Percentiles rank a stretch among this genome's conserved stretches.
Evolutionary conservation across 2,329 filamentous ascomycete genomes (phyloP).

Genomic region (Venturia asperata): DNA sequence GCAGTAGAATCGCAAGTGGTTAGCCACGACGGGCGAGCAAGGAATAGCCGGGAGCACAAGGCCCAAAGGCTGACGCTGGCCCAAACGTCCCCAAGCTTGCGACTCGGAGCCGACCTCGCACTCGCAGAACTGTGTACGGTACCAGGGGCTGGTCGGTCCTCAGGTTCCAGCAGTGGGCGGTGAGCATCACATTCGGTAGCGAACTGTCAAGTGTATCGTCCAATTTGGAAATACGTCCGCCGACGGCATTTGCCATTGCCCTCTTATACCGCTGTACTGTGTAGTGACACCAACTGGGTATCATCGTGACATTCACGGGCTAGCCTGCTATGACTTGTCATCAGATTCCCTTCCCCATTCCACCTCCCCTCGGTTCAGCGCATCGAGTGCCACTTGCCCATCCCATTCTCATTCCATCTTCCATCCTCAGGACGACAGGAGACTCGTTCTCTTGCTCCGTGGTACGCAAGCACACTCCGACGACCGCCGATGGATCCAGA

Average conservation of each 20-base stretch:
- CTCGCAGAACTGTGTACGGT: not conserved
- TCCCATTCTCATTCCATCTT: not conserved
- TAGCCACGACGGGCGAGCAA: not conserved
- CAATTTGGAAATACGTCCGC: not conserved
- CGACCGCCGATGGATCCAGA: not conserved
- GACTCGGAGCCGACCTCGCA: not conserved
- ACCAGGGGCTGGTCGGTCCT: not conserved
- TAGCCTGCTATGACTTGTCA: not conserved
- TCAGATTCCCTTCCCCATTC: not conserved
- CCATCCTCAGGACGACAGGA: not conserved
- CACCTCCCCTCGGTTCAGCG: not conserved
- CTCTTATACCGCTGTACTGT: not conserved
- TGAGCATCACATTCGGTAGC: not conserved
- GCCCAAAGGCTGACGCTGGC: no score
- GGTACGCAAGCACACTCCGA: not conserved
- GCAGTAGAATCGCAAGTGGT: not conserved
- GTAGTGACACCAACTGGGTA: not conserved
- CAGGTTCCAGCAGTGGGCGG: not conserved
- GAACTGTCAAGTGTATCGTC: not conserved
- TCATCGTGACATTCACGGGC: not conserved
- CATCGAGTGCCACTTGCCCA: not conserved
- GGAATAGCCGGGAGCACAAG: not conserved
- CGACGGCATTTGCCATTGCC: not conserved
- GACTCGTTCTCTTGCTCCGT: no score
- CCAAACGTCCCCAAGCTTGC: no score